Percentiles rank a stretch among this genome's conserved stretches.
phyloP scores from a whole-genome alignment of 305 asterid species.

The Striga hermonthica region DNA sequence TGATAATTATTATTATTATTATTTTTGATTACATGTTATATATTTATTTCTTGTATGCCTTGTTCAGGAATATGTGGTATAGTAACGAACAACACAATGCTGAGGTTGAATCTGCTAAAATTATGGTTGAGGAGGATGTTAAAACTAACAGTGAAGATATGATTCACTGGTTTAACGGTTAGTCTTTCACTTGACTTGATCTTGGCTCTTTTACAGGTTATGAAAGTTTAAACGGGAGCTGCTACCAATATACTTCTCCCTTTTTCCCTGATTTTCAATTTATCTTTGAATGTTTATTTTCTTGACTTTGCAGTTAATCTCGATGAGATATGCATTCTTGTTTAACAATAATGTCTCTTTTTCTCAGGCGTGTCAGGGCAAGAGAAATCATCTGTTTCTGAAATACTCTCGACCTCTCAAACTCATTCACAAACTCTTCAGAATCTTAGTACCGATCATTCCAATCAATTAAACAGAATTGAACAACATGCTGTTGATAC shows the following conservation, averaged over 20 bases:
- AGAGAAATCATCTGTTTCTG: constrained; percentile 53
- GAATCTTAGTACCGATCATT: constrained; percentile 50
- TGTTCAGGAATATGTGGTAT: constrained; percentile 48
- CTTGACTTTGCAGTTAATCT: constrained; percentile 5
- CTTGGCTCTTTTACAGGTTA: too few species aligned
- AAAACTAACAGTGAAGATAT: constrained; percentile 42
- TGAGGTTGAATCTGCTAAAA: constrained; percentile 55
- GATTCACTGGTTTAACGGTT: constrained; percentile 43
- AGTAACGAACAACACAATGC: constrained; percentile 52
- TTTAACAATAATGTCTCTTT: neutral
- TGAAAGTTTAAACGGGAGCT: neutral
- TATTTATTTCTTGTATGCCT: constrained; percentile 1
- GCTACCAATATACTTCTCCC: neutral
- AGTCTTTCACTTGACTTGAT: constrained; percentile 2
- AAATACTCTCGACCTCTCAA: constrained; percentile 42
- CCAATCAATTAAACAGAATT: constrained; percentile 44
- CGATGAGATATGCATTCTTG: constrained; percentile 20
- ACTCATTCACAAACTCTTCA: constrained; percentile 56
- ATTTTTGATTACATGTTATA: neutral
- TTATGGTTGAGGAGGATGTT: constrained; percentile 46
- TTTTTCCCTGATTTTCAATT: neutral
- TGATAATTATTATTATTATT: neutral
- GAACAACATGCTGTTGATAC: constrained; percentile 38
- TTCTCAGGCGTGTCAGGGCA: constrained; percentile 57
- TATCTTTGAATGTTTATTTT: neutral